These are phyloP conservation scores for Uronychia setigera DNA, from an alignment of 73 alveolate genomes.

Conservation along the genomic window DNA sequence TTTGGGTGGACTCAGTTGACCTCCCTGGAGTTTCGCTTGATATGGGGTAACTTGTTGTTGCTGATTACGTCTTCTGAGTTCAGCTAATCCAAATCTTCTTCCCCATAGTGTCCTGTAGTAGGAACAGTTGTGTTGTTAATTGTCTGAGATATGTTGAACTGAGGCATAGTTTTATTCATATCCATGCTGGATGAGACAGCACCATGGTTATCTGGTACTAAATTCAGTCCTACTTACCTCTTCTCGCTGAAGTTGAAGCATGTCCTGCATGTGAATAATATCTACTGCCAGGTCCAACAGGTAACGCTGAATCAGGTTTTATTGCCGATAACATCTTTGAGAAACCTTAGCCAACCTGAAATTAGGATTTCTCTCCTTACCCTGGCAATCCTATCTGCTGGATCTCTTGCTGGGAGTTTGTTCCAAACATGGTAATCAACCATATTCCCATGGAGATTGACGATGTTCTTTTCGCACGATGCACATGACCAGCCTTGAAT, in stretches of 20 bases:
- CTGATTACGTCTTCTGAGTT: background rate
- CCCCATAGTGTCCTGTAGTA: background rate
- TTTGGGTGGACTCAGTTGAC: no score
- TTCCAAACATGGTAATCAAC: conserved; percentile 81
- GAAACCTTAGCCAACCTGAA: conserved; percentile 38
- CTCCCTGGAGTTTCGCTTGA: background rate
- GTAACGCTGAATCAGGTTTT: background rate
- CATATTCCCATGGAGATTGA: conserved; percentile 72
- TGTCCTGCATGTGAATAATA: background rate
- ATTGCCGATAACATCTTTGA: conserved; percentile 29
- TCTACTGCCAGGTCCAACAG: background rate
- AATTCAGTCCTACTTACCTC: background rate
- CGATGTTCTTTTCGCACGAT: conserved; percentile 84
- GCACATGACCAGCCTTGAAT: conserved; percentile 87
- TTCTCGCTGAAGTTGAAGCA: background rate
- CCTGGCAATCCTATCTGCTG: conserved; percentile 71
- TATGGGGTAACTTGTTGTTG: background rate
- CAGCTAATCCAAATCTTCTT: background rate
- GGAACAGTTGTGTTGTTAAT: background rate
- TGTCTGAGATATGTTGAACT: background rate
- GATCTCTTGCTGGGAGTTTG: conserved; percentile 88
- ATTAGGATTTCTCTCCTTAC: background rate
- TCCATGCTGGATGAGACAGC: background rate
- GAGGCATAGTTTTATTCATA: background rate
- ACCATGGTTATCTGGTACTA: background rate